Evolutionary conservation across 2,329 filamentous ascomycete genomes (phyloP).

Genomic region (Penicillium sp.): DNA sequence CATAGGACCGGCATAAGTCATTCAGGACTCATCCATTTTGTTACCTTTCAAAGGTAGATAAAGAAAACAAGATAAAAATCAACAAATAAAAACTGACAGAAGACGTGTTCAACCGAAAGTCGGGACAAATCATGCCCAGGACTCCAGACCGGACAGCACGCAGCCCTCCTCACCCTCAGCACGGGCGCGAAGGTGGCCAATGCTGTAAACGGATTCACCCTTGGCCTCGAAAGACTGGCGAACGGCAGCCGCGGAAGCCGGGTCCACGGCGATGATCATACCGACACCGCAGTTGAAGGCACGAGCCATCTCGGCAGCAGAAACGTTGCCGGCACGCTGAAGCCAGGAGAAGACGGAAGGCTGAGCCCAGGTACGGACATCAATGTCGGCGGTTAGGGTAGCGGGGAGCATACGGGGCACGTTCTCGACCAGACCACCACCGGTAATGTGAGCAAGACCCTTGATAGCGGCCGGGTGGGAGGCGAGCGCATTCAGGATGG

Average conservation of each 20-base stretch:
- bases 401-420: conserved; percentile 88
- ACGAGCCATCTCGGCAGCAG: conserved; percentile 75
- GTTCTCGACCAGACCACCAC: conserved; percentile 89
- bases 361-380: conserved; percentile 72
- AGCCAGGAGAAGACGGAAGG: conserved; percentile 86
- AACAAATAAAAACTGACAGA: conserved; percentile 10
- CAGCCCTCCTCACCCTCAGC: conserved; percentile 57
- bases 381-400: conserved; percentile 75
- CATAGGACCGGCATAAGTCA: conserved; percentile 21
- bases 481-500: conserved; percentile 66
- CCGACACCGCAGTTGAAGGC: conserved; percentile 95
- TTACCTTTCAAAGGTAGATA: conserved; percentile 7
- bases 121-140: conserved; percentile 33
- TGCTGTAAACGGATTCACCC: conserved; percentile 74
- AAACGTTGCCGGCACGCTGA: conserved; percentile 68
- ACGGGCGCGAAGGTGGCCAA: conserved; percentile 69
- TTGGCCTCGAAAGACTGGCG: conserved; percentile 58
- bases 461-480: conserved; percentile 63
- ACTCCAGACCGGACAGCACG: conserved; percentile 60
- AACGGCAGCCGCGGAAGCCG: conserved; percentile 20
- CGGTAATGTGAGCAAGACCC: conserved; percentile 95
- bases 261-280: conserved; percentile 82
- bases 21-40: conserved; percentile 10
- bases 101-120: neutral
- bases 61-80: conserved; percentile 10